phyloP scores from a whole-genome alignment of 768 basidiomycete genomes.

The Kwoniella pini region DNA sequence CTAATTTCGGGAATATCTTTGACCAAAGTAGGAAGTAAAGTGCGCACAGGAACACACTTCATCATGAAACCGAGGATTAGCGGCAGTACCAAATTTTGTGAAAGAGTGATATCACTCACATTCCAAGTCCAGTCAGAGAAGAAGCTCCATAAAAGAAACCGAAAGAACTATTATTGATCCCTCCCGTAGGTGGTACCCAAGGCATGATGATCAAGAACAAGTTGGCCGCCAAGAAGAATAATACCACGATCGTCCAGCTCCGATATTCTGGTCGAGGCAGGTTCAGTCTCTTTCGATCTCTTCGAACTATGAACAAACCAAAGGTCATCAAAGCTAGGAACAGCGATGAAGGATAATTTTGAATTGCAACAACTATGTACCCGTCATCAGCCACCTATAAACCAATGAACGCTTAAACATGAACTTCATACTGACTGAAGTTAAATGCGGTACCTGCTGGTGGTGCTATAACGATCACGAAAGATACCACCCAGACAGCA shows the following conservation, averaged over 20 bases:
- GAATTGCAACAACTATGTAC: slow-evolving; percentile 25
- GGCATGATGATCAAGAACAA: slow-evolving; percentile 55
- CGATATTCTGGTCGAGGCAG: slow-evolving; percentile 36
- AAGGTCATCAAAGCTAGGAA: slow-evolving; percentile 48
- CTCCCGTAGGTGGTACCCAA: slow-evolving; percentile 48
- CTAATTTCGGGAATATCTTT: slow-evolving; percentile 57
- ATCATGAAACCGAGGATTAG: no score
- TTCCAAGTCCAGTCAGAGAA: slow-evolving; percentile 28
- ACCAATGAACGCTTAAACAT: background rate
- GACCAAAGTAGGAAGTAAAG: slow-evolving; percentile 57
- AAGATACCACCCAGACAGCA: slow-evolving; percentile 65
- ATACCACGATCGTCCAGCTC: slow-evolving; percentile 32
- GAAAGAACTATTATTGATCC: slow-evolving; percentile 50
- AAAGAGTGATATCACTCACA: slow-evolving; percentile 18
- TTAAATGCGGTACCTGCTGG: slow-evolving; percentile 75
- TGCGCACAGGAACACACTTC: slow-evolving; percentile 38
- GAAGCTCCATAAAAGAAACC: slow-evolving; percentile 33
- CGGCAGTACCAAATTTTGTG: background rate
- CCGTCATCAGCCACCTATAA: background rate
- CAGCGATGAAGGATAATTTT: slow-evolving; percentile 35
- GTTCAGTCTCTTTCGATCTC: slow-evolving; percentile 43
- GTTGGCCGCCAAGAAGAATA: slow-evolving; percentile 41
- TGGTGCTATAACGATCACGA: slow-evolving; percentile 61
- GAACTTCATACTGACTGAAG: slow-evolving; percentile 55
- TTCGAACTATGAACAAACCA: slow-evolving; percentile 53